Percentiles rank a stretch among this genome's conserved stretches.
These are phyloP conservation scores for Syzygium oleosum DNA, from an alignment of 345 rosid species.

Conservation along the genomic window DNA sequence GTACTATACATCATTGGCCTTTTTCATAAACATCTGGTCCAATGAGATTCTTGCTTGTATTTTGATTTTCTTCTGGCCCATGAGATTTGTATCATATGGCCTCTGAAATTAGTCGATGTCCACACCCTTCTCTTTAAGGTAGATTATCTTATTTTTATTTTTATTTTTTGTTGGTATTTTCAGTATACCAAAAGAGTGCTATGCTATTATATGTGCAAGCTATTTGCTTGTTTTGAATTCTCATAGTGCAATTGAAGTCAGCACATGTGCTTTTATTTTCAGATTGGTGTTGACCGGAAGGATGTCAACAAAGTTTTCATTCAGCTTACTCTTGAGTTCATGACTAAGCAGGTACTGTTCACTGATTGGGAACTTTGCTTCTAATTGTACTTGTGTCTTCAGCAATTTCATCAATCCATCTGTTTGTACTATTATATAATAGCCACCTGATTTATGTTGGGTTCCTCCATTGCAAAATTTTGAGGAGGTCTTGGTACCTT, in stretches of 20 bases:
- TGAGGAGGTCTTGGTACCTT: not conserved
- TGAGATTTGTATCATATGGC: not conserved
- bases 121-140: not conserved
- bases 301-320: constrained; percentile 63
- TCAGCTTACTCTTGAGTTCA: constrained; percentile 83
- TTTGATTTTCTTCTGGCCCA: not conserved
- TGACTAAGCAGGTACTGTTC: constrained; percentile 66
- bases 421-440: not conserved
- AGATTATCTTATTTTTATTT: not conserved
- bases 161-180: not conserved
- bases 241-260: not conserved
- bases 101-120: not conserved
- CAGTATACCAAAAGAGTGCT: not conserved
- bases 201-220: not conserved
- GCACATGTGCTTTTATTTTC: constrained; percentile 9
- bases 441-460: not conserved
- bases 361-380: not conserved
- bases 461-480: not conserved
- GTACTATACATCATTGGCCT: not conserved
- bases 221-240: not conserved
- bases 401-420: not conserved
- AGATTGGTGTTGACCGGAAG: constrained; percentile 79
- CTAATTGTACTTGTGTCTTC: not conserved
- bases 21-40: not conserved
- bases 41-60: not conserved